A percentile compares a stretch with the other conserved stretches of the same genome.
These are phyloP conservation scores for Colletotrichum truncatum DNA, from an alignment of 2,329 filamentous ascomycete genomes.

Conservation along the genomic window DNA sequence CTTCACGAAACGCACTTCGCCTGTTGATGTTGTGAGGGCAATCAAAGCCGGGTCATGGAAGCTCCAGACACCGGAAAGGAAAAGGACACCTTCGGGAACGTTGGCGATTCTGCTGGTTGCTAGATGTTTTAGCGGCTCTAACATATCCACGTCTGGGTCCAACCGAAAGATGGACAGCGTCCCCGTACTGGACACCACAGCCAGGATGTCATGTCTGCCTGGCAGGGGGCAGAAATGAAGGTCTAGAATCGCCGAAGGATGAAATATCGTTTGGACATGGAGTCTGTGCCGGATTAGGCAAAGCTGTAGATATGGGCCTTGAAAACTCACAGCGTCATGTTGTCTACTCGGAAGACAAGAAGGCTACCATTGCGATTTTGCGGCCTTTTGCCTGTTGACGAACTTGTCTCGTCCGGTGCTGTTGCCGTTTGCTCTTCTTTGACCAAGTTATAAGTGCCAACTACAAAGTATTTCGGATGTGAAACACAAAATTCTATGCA, in stretches of 20 bases:
- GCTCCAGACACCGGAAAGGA: conserved; percentile 80
- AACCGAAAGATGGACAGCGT: conserved; percentile 72
- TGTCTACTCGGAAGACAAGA: conserved; percentile 68
- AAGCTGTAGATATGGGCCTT: not conserved
- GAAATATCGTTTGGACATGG: conserved; percentile 66
- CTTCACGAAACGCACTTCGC: conserved; percentile 66
- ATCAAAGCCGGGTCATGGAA: conserved; percentile 64
- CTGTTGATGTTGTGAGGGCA: conserved; percentile 77
- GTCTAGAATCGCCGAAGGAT: conserved; percentile 82
- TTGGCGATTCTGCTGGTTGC: conserved; percentile 55
- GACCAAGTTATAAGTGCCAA: conserved; percentile 87
- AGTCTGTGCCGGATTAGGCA: conserved; percentile 46
- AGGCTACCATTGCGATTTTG: conserved; percentile 80
- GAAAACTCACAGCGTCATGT: conserved; percentile 63
- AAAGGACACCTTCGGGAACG: conserved; percentile 67
- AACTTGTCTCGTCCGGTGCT: not conserved
- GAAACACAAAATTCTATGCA: conserved; percentile 79
- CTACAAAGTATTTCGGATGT: conserved; percentile 72
- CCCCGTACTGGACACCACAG: conserved; percentile 81
- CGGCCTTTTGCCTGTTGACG: conserved; percentile 42
- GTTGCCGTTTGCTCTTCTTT: conserved; percentile 43
- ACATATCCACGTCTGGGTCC: conserved; percentile 44
- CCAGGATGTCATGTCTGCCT: conserved; percentile 64
- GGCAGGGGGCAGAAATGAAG: conserved; percentile 76
- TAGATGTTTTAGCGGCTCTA: conserved; percentile 48